Evolutionary conservation across 177 flowering plant species (phyloP), one percentile per base, ranked within the genome.

Genomic region (Vitis hybrid): DNA sequence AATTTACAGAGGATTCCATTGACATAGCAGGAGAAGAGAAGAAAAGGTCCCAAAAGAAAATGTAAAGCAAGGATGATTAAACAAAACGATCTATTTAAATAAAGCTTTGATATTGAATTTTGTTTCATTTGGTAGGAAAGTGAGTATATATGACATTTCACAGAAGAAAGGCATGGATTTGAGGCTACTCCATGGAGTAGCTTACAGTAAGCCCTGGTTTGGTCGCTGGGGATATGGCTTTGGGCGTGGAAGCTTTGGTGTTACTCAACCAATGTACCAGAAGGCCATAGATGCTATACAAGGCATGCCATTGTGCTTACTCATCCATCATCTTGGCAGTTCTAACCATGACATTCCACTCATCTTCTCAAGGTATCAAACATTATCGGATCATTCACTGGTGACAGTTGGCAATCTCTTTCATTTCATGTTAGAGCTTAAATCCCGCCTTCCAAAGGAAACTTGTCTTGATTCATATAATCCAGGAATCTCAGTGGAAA

Each of bases 181-280:
- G 61, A 80, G 97, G 76, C 77, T 96, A 58, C 79, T 96, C 24
- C 86, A 93, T 66, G 88, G 91, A 2, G 73, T 90, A 11, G 97
- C 92, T 60, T 84, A 89, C 21, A 86, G 92, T 2, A 73, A 81
- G 66, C 80, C 97, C 3, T 96, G 99, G 99, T 92, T 92, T n/a
- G 87, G 91, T 20, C 87, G 78, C 0, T 96, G 98, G 97, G 97
- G 93, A 14, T 93, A 96, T 83, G 61, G 63, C 17, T 91, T 92
- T 65, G 87, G 87, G 1, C 84, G 88, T 4, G 99, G 97, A 71
- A 87, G 85, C 79, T 92, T 49, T 67, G 90, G 90, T 2, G 87
- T 90, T 3, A 88, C 87, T 7, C 83, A 79, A 58, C 77, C 74
- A 50, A 84, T 83, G 84, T 85, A 91, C 79, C 79, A 80, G 35